Percentiles rank a stretch among this genome's conserved stretches.
These are phyloP conservation scores for Psidium guajava DNA, from an alignment of 345 rosid genomes.

Conservation along the genomic window DNA sequence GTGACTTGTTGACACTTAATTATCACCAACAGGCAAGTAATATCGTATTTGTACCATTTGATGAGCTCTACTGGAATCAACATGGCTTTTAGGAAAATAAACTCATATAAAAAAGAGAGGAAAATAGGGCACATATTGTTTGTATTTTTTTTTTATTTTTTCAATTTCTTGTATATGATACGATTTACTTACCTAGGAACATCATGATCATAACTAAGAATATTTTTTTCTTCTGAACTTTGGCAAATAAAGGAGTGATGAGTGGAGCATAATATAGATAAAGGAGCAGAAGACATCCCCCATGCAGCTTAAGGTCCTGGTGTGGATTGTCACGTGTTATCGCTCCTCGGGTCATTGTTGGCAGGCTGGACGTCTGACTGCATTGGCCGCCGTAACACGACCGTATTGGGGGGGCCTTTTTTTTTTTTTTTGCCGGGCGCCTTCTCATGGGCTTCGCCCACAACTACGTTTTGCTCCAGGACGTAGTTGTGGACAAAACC, in stretches of 20 bases:
- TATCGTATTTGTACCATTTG: too few relatives aligned
- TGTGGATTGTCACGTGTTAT: slow-evolving; percentile 48
- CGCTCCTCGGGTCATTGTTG: slow-evolving; percentile 61
- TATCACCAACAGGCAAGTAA: too few relatives aligned
- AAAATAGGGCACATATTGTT: too few relatives aligned
- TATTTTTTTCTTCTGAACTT: too few relatives aligned
- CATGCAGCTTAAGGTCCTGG: slow-evolving; percentile 25
- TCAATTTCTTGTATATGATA: too few relatives aligned
- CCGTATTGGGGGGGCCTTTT: slow-evolving; percentile 70
- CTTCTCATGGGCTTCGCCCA: slow-evolving; percentile 76
- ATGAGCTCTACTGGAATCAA: too few relatives aligned
- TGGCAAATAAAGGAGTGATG: slow-evolving; percentile 65
- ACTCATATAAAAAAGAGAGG: too few relatives aligned
- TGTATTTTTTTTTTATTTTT: too few relatives aligned
- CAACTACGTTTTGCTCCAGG: slow-evolving; percentile 18
- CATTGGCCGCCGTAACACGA: slow-evolving; percentile 55
- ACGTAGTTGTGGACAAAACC: slow-evolving; percentile 28
- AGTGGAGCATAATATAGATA: slow-evolving; percentile 60
- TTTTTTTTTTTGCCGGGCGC: slow-evolving; percentile 76
- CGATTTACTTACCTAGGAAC: too few relatives aligned
- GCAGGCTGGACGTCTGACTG: slow-evolving; percentile 78
- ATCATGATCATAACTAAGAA: too few relatives aligned
- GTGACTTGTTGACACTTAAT: too few relatives aligned
- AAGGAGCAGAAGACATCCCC: slow-evolving; percentile 24
- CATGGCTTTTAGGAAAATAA: not conserved